Base-by-base conservation (phyloP, 2,329 filamentous ascomycete species). In the Incumbomyces delicatus region DNA sequence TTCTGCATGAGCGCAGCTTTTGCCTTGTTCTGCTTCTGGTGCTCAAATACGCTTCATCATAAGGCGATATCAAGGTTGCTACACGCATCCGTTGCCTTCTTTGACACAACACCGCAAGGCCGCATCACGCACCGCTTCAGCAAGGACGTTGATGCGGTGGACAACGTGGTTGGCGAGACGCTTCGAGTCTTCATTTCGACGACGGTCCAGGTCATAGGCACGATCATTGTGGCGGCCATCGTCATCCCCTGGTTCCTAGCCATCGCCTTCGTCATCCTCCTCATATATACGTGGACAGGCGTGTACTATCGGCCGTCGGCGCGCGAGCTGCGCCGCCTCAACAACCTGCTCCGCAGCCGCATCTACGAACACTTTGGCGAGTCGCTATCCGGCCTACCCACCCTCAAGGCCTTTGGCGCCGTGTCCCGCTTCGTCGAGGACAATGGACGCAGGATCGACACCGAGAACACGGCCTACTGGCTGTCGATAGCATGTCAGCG, bases 281-380 rank as follows among this genome's bases (percentile, higher is more conserved):
- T 59, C 1, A 56, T 57, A 2, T 55, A 73, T 20, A 72, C 65
- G 49, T 44, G 60, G 38, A 61, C 74, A 6, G 70, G 74, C 48
- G 64, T 58, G 41, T 65, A 67, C 55, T 74, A 74, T 50, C 64
- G 74, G 2, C 66, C 63, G 12, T 72, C 70, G 6, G 70, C 68
- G 5, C 63, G 71, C 1, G 70, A 73, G 50, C 54, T 74, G 6
- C 67, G 76, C 41, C 66, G 75, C 22, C 60, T 77, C 6, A 75
- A 78, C 53, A 63, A 77, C 0, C 74, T 77, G 55, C 62, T 66
- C 18, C 70, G 72, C 48, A 65, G 67, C 0, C 70, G 72, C 1
- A 61, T 77, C 0, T 75, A 71, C 53, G 69, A 71, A 0, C 70
- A 76, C 35, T 76, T 76, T 50, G 60, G 68, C 7, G 75, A 78